These are phyloP conservation scores for Aspergillus brasiliensis DNA, from an alignment of 2,329 filamentous ascomycete genomes.

Conservation along the genomic window DNA sequence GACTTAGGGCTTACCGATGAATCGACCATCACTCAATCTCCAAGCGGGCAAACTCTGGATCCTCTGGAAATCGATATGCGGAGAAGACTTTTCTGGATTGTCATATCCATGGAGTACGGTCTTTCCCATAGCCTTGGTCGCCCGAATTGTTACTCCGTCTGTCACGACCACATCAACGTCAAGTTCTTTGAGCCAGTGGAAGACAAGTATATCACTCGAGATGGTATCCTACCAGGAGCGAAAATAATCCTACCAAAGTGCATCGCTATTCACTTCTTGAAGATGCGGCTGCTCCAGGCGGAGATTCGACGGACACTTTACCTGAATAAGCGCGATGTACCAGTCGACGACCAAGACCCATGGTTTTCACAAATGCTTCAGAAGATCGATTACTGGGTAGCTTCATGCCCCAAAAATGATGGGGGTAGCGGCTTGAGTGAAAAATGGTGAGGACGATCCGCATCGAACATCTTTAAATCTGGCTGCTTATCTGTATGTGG, in stretches of 20 bases:
- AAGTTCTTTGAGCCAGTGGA: conserved; percentile 79
- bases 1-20: conserved; percentile 86
- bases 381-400: conserved; percentile 78
- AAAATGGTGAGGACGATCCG: conserved; percentile 64
- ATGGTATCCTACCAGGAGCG: conserved; percentile 70
- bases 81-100: conserved; percentile 82
- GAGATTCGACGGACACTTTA: conserved; percentile 87
- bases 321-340: conserved; percentile 75
- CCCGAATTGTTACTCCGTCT: conserved; percentile 80
- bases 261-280: conserved; percentile 89
- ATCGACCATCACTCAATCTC: conserved; percentile 73
- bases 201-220: conserved; percentile 77
- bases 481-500: conserved; percentile 4
- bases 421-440: conserved; percentile 72
- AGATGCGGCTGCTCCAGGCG: conserved; percentile 82
- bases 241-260: conserved; percentile 79
- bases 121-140: conserved; percentile 85
- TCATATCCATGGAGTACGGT: conserved; percentile 84
- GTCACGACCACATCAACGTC: conserved; percentile 80
- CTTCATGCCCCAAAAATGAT: conserved; percentile 71
- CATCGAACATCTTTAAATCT: neutral
- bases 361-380: conserved; percentile 83
- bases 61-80: conserved; percentile 85
- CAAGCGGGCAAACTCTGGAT: conserved; percentile 63
- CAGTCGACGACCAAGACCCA: conserved; percentile 76